phyloP scores from a whole-genome alignment of 129 eudicot species.

The Arctium minus region DNA sequence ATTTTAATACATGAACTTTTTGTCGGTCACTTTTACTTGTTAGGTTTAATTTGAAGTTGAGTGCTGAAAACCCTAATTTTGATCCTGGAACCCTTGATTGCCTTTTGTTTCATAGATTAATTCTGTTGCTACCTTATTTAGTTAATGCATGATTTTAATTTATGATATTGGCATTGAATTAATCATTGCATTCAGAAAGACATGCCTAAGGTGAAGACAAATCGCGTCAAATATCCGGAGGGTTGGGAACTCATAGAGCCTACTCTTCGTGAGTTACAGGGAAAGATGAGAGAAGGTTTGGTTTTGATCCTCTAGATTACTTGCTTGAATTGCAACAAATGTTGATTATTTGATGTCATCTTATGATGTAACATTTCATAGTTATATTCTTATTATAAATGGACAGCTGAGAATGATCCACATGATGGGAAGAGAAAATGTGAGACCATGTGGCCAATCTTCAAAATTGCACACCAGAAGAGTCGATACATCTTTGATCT shows the following conservation, averaged over 20 bases:
- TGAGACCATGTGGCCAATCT: conserved; percentile 84
- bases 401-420: conserved; percentile 77
- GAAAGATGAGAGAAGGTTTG: conserved; percentile 81
- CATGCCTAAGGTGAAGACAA: conserved; percentile 85
- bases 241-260: conserved; percentile 89
- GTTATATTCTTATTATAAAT: not conserved
- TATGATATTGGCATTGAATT: not conserved
- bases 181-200: conserved; percentile 26
- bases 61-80: conserved; percentile 19
- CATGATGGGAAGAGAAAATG: conserved; percentile 88
- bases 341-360: not conserved
- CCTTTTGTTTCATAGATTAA: not conserved
- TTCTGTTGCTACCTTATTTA: not conserved
- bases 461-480: conserved; percentile 88
- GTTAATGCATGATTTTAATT: not conserved
- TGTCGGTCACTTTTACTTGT: not conserved
- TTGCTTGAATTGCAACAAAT: not conserved
- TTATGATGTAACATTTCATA: not conserved
- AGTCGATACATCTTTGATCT: conserved; percentile 83
- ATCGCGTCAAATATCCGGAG: conserved; percentile 71
- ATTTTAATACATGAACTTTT: not conserved
- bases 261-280: conserved; percentile 61
- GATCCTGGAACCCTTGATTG: not conserved
- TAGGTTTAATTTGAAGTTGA: conserved; percentile 4
- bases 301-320: not conserved